Evolutionary conservation across 768 basidiomycete genomes (phyloP), one percentile per base, ranked within the genome.

Genomic region (Auricularia cornea): DNA sequence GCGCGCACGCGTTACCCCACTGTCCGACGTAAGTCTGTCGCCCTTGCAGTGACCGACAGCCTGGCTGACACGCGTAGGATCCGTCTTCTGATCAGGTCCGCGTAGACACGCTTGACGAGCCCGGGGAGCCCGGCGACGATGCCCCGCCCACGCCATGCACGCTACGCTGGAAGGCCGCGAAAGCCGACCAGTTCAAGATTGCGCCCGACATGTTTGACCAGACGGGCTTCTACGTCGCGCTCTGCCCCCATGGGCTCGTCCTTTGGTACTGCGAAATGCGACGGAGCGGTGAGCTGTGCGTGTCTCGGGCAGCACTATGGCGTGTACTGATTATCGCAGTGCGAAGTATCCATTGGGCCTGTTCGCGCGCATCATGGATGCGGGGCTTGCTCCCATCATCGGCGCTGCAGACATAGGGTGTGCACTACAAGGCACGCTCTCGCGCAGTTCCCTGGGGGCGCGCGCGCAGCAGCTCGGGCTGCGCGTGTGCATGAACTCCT

Each of bases 81-180:
- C 44, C 12, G 18, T 48, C 35, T 35, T 35, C 3, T 20, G 18
- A 48, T 23, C 5, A 48, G 10, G 44, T 48, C 44, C 10, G 23
- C 44, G 20, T 48, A 4, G 44, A 48, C 5, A 18, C 10, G 18
- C 18, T 48, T 6, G 23, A 48, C 44, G 23, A 48, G 2, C 23
- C 44, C 44, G 44, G 44, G 12, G 16, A 48, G 44, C 44, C 44
- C 1, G 44, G 44, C 2, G 18, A 48, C 23, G 44, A 48, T 48
- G 44, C 44, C 1, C 44, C 44, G 3, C 44, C 44, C 44, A 48
- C 44, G 1, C 44, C 4, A 20, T 48, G 44, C 2, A 23, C 23
- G 12, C 1, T 2, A 18, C 44, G 23, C 1, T 77, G 72, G 75
- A 72, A 40, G 65, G 61, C 62, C 66, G 62, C 62, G 61, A 67